These are phyloP conservation scores for Penicillium manginii DNA, from an alignment of 495 filamentous ascomycete genomes.

Conservation along the genomic window DNA sequence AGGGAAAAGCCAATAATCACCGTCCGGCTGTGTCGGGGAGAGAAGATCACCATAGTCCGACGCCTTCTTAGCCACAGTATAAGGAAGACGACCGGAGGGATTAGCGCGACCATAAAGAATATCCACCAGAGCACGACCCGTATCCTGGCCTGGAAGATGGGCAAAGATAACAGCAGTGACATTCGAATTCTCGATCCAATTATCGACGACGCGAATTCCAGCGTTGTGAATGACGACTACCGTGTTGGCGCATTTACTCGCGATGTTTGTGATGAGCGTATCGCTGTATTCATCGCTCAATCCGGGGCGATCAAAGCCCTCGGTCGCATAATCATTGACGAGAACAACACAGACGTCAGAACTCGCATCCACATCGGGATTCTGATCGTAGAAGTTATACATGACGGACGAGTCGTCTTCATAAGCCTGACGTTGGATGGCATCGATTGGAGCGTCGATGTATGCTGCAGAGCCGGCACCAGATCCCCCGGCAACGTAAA, in stretches of 20 bases:
- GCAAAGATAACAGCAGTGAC: slow-evolving; percentile 73
- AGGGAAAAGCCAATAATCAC: slow-evolving; percentile 61
- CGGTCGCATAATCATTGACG: slow-evolving; percentile 62
- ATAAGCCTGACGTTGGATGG: slow-evolving; percentile 53
- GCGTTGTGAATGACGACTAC: slow-evolving; percentile 51
- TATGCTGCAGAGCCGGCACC: slow-evolving; percentile 63
- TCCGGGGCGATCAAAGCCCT: slow-evolving; percentile 44
- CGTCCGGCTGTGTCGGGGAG: slow-evolving; percentile 51
- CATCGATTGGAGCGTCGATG: slow-evolving; percentile 59
- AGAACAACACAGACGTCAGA: slow-evolving; percentile 64
- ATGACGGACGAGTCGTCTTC: slow-evolving; percentile 48
- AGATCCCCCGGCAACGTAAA: slow-evolving; percentile 68
- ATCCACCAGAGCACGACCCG: slow-evolving; percentile 69
- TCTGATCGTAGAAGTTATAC: slow-evolving; percentile 43
- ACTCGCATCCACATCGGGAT: slow-evolving; percentile 43
- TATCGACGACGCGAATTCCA: slow-evolving; percentile 40
- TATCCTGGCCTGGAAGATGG: slow-evolving; percentile 75
- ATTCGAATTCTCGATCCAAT: slow-evolving; percentile 48
- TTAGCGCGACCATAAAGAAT: slow-evolving; percentile 71
- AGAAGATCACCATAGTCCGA: slow-evolving; percentile 61
- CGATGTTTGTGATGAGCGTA: slow-evolving; percentile 59
- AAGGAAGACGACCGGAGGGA: slow-evolving; percentile 73
- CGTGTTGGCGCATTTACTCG: slow-evolving; percentile 58
- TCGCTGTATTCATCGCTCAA: slow-evolving; percentile 48
- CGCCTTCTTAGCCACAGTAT: slow-evolving; percentile 74